Percentiles rank a stretch among this genome's conserved stretches.
phyloP scores from a whole-genome alignment of 495 filamentous ascomycete genomes.

The Tuber melanosporum region DNA sequence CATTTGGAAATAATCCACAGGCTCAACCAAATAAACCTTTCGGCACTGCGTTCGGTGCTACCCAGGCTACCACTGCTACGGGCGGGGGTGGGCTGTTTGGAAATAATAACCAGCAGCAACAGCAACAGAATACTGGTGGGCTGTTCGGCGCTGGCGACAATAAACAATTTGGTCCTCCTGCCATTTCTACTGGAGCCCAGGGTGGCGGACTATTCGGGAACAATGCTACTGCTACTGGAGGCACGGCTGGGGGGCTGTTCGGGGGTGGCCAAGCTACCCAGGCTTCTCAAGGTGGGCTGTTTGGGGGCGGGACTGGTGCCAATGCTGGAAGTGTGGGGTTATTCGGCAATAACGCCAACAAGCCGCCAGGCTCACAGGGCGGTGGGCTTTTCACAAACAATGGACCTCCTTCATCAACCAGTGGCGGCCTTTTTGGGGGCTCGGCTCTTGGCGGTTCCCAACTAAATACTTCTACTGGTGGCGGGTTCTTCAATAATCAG shows the following conservation, averaged over 20 bases:
- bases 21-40: conserved; percentile 43
- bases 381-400: conserved; percentile 50
- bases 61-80: conserved; percentile 42
- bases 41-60: conserved; percentile 45
- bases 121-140: conserved; percentile 54
- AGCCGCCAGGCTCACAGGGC: conserved; percentile 29
- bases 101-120: conserved; percentile 42
- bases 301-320: conserved; percentile 53
- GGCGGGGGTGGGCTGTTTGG: conserved; percentile 50
- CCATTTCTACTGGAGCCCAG: conserved; percentile 42
- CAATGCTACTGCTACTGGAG: conserved; percentile 41
- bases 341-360: conserved; percentile 46
- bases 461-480: conserved; percentile 46
- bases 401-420: conserved; percentile 42
- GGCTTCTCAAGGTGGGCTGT: conserved; percentile 53
- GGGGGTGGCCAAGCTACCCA: conserved; percentile 44
- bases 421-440: conserved; percentile 58
- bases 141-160: conserved; percentile 51
- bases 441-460: conserved; percentile 39
- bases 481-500: conserved; percentile 44
- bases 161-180: conserved; percentile 38
- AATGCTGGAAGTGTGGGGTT: conserved; percentile 48
- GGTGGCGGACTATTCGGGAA: conserved; percentile 37
- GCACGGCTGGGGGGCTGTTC: conserved; percentile 48
- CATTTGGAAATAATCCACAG: conserved; percentile 42